phyloP scores from a whole-genome alignment of 495 filamentous ascomycete genomes.

The Aspergillus cristatus region DNA sequence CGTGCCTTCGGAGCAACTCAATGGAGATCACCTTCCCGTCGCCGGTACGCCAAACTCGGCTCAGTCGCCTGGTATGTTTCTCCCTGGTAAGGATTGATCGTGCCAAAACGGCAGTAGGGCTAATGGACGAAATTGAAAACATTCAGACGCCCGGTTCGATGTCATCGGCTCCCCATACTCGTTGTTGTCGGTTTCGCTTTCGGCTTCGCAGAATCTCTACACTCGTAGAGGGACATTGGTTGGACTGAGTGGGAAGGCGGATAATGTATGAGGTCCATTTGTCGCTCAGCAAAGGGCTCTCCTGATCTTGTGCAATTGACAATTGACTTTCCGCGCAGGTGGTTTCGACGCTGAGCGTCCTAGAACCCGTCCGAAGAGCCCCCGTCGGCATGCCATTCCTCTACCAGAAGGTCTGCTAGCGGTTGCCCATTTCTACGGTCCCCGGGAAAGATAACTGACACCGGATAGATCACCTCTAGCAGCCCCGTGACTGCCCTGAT shows the following conservation, averaged over 20 bases:
- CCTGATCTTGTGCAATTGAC: neutral
- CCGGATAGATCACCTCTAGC: slow-evolving; percentile 60
- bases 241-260: slow-evolving; percentile 76
- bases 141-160: slow-evolving; percentile 95
- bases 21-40: slow-evolving; percentile 32
- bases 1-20: slow-evolving; percentile 27
- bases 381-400: slow-evolving; percentile 81
- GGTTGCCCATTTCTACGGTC: neutral
- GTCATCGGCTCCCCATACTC: slow-evolving; percentile 84
- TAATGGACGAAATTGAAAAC: too few species aligned
- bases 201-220: slow-evolving; percentile 86
- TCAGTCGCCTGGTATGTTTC: slow-evolving; percentile 30
- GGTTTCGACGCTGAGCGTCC: slow-evolving; percentile 78
- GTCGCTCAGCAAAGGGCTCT: neutral
- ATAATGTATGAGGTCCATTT: slow-evolving; percentile 56
- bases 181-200: slow-evolving; percentile 83
- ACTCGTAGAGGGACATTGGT: slow-evolving; percentile 86
- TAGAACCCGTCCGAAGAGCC: slow-evolving; percentile 71
- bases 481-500: slow-evolving; percentile 79
- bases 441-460: slow-evolving; percentile 3
- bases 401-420: slow-evolving; percentile 67
- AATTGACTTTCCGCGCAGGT: slow-evolving; percentile 34
- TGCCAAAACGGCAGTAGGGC: too few species aligned
- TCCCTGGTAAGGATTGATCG: neutral
- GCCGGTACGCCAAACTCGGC: slow-evolving; percentile 30